These are phyloP conservation scores for Hsuehochloa calcarea DNA, from an alignment of 176 grass and related monocot species.

Conservation along the genomic window DNA sequence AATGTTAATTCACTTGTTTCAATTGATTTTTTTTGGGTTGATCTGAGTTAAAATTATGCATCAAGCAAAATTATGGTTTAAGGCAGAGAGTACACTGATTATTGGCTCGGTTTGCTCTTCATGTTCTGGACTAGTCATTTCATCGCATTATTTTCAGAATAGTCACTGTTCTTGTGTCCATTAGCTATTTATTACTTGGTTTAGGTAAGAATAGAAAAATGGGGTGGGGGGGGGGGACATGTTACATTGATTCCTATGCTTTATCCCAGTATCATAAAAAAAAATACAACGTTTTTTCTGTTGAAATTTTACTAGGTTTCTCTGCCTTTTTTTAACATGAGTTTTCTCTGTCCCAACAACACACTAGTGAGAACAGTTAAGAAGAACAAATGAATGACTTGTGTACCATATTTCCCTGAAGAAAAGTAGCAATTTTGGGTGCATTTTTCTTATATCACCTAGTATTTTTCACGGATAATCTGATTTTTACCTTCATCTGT, in stretches of 20 bases:
- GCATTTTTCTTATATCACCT: background rate
- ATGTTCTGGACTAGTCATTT: background rate
- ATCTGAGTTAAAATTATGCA: background rate
- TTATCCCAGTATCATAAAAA: background rate
- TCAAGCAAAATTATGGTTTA: background rate
- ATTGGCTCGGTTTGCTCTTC: background rate
- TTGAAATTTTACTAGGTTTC: background rate
- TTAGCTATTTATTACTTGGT: background rate
- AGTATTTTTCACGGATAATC: background rate
- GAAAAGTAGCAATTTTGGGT: background rate
- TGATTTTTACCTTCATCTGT: background rate
- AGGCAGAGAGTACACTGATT: background rate
- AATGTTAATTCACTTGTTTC: background rate
- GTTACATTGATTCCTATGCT: background rate
- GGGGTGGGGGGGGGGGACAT: background rate
- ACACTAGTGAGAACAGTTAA: background rate
- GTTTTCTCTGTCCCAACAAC: constrained; percentile 1
- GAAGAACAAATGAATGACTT: background rate
- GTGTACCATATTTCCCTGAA: background rate
- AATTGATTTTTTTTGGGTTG: background rate
- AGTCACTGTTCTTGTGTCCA: background rate
- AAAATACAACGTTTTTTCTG: background rate
- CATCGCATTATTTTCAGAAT: background rate
- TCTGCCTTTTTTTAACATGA: background rate
- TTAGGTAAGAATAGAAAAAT: background rate